phyloP scores from a whole-genome alignment of 805 yeast species.

The Yarrowia sp. region DNA sequence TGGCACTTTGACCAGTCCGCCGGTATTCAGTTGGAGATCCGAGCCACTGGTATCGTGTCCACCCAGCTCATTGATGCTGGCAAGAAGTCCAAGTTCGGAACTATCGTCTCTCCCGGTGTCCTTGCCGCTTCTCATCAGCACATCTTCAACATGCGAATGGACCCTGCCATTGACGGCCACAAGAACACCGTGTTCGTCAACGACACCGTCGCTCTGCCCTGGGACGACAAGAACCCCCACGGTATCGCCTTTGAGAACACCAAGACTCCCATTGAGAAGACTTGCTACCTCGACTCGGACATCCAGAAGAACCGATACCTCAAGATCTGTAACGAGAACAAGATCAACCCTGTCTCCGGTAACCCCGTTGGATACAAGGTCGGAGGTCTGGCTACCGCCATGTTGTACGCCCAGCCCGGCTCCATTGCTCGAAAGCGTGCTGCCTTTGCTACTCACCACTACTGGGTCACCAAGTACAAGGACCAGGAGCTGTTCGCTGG shows the following conservation, averaged over 20 bases:
- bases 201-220: conserved; percentile 62
- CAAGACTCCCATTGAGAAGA: conserved; percentile 63
- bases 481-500: conserved; percentile 75
- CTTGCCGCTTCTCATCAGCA: conserved; percentile 86
- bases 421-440: conserved; percentile 74
- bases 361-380: conserved; percentile 78
- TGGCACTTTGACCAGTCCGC: conserved; percentile 75
- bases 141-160: conserved; percentile 73
- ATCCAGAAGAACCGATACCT: conserved; percentile 72
- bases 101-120: conserved; percentile 73
- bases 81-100: conserved; percentile 64
- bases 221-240: conserved; percentile 56
- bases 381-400: conserved; percentile 72
- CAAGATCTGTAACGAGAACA: conserved; percentile 73
- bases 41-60: conserved; percentile 84
- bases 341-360: conserved; percentile 64
- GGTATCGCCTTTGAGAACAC: conserved; percentile 68
- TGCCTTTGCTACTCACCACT: conserved; percentile 68
- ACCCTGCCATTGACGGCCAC: conserved; percentile 80
- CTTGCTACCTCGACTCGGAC: conserved; percentile 70
- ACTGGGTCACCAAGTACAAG: conserved; percentile 77
- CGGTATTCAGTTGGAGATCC: conserved; percentile 69
- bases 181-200: conserved; percentile 69
- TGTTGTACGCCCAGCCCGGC: conserved; percentile 63
- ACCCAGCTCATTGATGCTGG: conserved; percentile 78